phyloP scores from a whole-genome alignment of 225 moss, liverwort and hornwort genomes.

The Marchantia paleacea region DNA sequence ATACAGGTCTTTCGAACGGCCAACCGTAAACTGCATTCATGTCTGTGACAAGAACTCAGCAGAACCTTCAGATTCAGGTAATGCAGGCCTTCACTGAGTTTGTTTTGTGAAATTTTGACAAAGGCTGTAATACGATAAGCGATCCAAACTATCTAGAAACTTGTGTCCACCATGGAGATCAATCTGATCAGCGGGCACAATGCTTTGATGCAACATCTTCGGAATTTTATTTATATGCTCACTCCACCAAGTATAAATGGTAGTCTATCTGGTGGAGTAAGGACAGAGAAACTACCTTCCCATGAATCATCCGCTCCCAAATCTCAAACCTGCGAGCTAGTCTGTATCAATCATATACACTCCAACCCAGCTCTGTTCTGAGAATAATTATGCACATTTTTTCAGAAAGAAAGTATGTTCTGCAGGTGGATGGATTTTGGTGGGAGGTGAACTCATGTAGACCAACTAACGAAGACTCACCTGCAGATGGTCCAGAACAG shows the following conservation, averaged over 20 bases:
- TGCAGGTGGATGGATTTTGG: neutral
- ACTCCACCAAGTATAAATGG: neutral
- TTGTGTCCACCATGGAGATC: neutral
- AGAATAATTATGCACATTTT: no score
- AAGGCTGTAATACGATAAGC: neutral
- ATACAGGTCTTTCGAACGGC: neutral
- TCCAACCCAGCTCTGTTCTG: no score
- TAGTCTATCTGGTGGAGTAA: neutral
- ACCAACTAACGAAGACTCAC: slow-evolving; percentile 17
- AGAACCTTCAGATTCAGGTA: neutral
- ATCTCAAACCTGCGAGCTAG: neutral
- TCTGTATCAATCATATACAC: neutral
- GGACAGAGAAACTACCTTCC: no score
- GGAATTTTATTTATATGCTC: neutral
- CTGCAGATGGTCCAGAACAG: slow-evolving; percentile 85
- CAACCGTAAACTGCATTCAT: neutral
- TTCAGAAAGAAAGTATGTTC: no score
- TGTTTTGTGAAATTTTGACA: neutral
- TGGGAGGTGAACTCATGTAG: neutral
- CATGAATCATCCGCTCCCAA: neutral
- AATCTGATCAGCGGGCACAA: neutral
- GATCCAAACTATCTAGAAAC: no score
- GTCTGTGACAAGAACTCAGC: neutral
- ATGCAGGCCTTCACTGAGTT: neutral
- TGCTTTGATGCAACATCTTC: neutral